Base-by-base conservation (phyloP, 257 asterid species). In the Fraxinus pennsylvanica region DNA sequence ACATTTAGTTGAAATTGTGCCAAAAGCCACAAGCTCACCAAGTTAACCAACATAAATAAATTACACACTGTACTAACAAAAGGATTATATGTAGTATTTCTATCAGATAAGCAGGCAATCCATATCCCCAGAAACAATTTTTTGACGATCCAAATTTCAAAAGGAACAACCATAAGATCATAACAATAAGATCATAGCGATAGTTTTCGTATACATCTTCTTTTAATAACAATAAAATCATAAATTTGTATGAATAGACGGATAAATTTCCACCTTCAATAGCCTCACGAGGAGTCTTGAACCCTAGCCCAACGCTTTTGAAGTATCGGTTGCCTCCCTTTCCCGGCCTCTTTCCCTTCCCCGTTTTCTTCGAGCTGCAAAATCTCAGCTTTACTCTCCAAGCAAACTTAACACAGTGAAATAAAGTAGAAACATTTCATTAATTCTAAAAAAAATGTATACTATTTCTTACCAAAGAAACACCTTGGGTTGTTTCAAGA, bases 211-310 rank as follows among this genome's bases (percentile, higher is more conserved):
- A 6, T 9, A 54, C 27, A 54, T n/a, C 27, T n/a, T n/a, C 15
- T n/a, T 38, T 0, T 5, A 22, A 61, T 59, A 10, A 61, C 30
- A 9, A 25, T 61, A 61, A 7, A 7, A n/a, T 21, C 27, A 30
- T 9, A 35, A 19, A 79, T 3, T 4, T 47, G 52, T 7, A 32
- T 27, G 14, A 45, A 21, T 17, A 36, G 32, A 2, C 1, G 19
- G 39, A 33, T 17, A 33, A 35, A 0, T 1, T 54, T 12, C 0
- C 29, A 82, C 88, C 88, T 54, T 85, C 86, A 80, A 69, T 80
- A 30, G 88, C 88, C 50, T 82, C 88, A 2, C 88, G 79, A 65
- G 88, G 88, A 12, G 88, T 85, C 83, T 85, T 85, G 71, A 85
- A 85, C 2, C 88, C 86, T 1, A 85, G 72, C 4, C 88, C 88